Percentiles rank a stretch among this genome's conserved stretches.
Evolutionary conservation across 2,329 filamentous ascomycete species (phyloP).

Genomic region (Colletotrichum spaethianum): DNA sequence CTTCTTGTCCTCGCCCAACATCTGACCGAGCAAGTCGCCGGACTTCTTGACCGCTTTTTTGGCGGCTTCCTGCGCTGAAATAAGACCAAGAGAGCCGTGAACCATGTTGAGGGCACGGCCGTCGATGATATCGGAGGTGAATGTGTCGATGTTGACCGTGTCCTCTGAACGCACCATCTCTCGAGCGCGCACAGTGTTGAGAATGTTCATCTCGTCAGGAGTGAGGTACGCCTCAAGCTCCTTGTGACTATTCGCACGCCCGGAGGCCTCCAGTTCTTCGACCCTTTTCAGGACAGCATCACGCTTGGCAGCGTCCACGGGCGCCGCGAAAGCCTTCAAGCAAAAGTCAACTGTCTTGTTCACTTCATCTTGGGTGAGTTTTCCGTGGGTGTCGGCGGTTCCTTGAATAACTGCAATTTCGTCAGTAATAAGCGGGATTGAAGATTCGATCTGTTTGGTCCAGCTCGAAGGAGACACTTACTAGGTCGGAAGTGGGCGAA

Average conservation of each 20-base stretch:
- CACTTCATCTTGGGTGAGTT: constrained; percentile 50
- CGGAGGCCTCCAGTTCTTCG: constrained; percentile 34
- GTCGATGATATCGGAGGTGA: constrained; percentile 44
- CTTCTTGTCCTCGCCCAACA: background rate
- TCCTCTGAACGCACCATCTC: constrained; percentile 51
- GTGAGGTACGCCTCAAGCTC: constrained; percentile 43
- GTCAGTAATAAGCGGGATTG: background rate
- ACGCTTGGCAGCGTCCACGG: background rate
- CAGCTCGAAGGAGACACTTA: constrained; percentile 46
- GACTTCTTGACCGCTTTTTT: background rate
- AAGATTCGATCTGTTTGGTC: too few species aligned
- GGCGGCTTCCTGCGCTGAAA: background rate
- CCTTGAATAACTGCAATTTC: constrained; percentile 55
- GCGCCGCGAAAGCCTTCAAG: constrained; percentile 48
- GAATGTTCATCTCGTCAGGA: constrained; percentile 45
- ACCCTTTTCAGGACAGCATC: constrained; percentile 22
- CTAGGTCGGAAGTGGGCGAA: constrained; percentile 58
- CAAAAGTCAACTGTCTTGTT: constrained; percentile 52
- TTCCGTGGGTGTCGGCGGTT: constrained; percentile 48
- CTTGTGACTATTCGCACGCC: background rate
- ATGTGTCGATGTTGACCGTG: constrained; percentile 51
- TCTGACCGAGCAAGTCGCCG: background rate
- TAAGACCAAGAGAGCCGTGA: background rate
- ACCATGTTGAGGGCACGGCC: background rate
- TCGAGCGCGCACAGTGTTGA: constrained; percentile 49